Base-by-base conservation (phyloP, 2,329 filamentous ascomycete genomes). In the Plectosphaerella plurivora region DNA sequence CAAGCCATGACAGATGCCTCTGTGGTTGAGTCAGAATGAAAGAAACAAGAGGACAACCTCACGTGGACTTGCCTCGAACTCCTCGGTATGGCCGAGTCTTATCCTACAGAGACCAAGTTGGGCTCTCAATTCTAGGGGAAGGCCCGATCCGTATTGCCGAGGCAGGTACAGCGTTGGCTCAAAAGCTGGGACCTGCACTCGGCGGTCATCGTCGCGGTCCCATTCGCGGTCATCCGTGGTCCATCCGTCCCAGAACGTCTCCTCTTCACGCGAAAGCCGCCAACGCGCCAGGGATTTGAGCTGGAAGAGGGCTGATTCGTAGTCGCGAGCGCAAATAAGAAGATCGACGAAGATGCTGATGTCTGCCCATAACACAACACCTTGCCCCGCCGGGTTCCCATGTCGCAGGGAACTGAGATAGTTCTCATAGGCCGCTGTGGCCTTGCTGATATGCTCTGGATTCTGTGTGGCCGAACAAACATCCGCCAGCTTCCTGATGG, bases 71-170 rank as follows among this genome's bases (percentile, higher is more conserved):
- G 89, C 87, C 71, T 89, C 76, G 16, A 90, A 91, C 72, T 97
- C 93, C 14, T 82, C 73, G 20, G 82, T 73, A 24, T 86, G 73
- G 1, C 83, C 84, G 54, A 90, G 74, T 51, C 83, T 85, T 36
- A 96, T 71, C n/a, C 94, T 84, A 64, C 91, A 93, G 4, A 93
- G 73, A 4, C 89, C 93, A 57, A 99, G 73, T 64, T 93, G 94
- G 28, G 90, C 82, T 18, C 93, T 85, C 42, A 99, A 74, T 59
- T 97, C 91, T 5, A 92, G 68, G 1, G 92, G 93, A 39, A 97
- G 73, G 1, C 85, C 83, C 39, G 78, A 68, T 0, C 90, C 91
- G 65, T 96, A 96, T 1, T 78, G 73, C 6, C 77, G 73, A 4
- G 70, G 63, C 1, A 78, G 73, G 63, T 82, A 83, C 45, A 68